Conservation (phyloP, 768 basidiomycete species). For the Leucocoprinus leucothites region DNA sequence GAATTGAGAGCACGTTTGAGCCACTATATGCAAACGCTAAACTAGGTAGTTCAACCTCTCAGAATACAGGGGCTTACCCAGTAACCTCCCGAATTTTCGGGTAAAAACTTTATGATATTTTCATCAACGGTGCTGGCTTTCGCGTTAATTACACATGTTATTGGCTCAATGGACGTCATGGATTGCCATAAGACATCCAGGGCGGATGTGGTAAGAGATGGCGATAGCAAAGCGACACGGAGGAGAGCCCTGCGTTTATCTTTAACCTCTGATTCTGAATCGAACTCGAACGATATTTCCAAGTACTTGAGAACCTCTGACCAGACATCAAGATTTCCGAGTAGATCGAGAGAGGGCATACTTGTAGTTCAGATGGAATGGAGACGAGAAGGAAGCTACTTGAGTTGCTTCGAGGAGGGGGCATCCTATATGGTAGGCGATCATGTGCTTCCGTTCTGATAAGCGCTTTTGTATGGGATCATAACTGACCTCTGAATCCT, state of each 20-base stretch:
- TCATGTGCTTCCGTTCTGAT: too few relatives aligned
- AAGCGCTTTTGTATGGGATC: too few relatives aligned
- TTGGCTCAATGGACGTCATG: constrained; percentile 2
- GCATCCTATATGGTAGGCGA: too few relatives aligned
- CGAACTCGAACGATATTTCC: neutral
- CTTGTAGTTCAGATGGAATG: neutral
- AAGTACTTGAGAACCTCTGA: constrained; percentile 3
- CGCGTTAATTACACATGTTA: neutral
- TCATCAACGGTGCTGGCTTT: neutral
- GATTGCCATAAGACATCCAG: constrained; percentile 1
- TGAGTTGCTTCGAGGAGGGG: too few relatives aligned
- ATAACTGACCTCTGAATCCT: too few relatives aligned
- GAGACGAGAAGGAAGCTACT: too few relatives aligned
- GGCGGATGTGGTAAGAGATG: neutral
- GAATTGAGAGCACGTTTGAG: neutral
- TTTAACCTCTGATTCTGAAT: neutral
- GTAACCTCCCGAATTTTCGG: neutral
- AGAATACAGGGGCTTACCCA: neutral
- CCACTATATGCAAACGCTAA: neutral
- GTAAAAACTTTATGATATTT: neutral
- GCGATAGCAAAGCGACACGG: constrained; percentile 1
- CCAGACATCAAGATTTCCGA: constrained; percentile 5
- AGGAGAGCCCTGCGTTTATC: constrained; percentile 1
- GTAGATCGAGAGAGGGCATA: constrained; percentile 8
- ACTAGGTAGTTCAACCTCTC: neutral